Percentiles rank a stretch among this genome's conserved stretches.
phyloP scores from a whole-genome alignment of 495 filamentous ascomycete genomes.

The Aspergillus sparsus region DNA sequence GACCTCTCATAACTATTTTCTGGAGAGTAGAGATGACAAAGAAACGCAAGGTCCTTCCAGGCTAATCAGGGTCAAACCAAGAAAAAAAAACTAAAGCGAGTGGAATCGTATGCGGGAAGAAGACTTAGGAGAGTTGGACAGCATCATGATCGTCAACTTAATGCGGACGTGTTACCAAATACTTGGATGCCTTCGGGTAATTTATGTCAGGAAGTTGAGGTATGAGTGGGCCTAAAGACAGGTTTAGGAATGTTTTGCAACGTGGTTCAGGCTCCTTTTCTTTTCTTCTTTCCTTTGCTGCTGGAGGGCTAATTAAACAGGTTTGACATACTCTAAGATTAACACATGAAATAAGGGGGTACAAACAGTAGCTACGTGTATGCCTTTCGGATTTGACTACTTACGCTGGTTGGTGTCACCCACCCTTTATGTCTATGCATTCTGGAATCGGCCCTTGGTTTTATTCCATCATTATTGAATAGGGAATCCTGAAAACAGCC shows the following conservation, averaged over 20 bases:
- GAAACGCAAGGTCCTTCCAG: conserved; percentile 7
- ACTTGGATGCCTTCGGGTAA: conserved; percentile 11
- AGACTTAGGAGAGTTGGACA: background rate
- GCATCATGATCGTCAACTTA: conserved; percentile 1
- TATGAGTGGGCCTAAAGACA: background rate
- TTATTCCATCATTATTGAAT: background rate
- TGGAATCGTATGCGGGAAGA: conserved; percentile 9
- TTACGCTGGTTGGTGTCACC: no score
- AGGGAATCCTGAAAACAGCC: conserved; percentile 4
- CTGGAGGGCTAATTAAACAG: background rate
- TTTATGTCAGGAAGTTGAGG: background rate
- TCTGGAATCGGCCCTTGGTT: background rate
- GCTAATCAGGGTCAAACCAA: conserved; percentile 2
- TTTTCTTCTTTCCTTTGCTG: background rate
- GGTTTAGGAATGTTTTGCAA: conserved; percentile 3
- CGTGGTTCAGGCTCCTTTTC: conserved; percentile 4
- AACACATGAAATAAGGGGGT: no score
- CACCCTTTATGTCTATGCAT: background rate
- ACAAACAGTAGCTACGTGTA: no score
- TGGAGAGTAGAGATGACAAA: conserved; percentile 4
- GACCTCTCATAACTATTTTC: background rate
- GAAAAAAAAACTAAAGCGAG: no score
- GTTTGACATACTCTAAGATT: background rate
- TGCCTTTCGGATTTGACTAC: no score
- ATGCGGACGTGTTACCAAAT: background rate